A percentile compares a stretch with the other conserved stretches of the same genome.
These are phyloP conservation scores for Zygosaccharomyces sapae DNA, from an alignment of 1,139 yeast genomes.

Conservation along the genomic window DNA sequence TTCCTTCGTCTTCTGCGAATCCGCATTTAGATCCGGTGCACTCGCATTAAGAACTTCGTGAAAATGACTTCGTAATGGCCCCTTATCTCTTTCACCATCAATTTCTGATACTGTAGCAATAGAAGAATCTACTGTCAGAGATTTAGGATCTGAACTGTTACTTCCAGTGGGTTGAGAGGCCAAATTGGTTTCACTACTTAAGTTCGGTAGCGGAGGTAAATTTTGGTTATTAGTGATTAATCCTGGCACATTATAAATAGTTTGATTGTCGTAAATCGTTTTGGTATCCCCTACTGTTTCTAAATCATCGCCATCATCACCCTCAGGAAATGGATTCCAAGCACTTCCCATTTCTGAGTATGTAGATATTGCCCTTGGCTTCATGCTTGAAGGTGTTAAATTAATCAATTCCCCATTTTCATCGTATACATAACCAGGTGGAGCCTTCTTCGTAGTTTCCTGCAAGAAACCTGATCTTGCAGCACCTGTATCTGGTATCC, in stretches of 20 bases:
- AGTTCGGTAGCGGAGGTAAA: conserved; percentile 34
- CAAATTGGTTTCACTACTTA: background rate
- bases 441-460: conserved; percentile 29
- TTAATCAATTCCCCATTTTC: conserved; percentile 31
- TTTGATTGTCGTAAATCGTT: conserved; percentile 36
- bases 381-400: conserved; percentile 31
- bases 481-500: conserved; percentile 35
- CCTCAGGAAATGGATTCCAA: conserved; percentile 36
- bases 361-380: conserved; percentile 28
- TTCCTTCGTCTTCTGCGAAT: conserved; percentile 16
- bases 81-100: conserved; percentile 14
- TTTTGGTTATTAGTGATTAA: conserved; percentile 26
- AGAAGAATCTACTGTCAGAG: conserved; percentile 10
- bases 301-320: conserved; percentile 26
- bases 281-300: conserved; percentile 35
- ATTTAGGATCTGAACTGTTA: conserved; percentile 14
- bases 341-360: conserved; percentile 35
- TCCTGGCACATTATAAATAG: conserved; percentile 37
- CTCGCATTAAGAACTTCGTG: conserved; percentile 20
- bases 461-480: conserved; percentile 32
- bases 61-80: conserved; percentile 15
- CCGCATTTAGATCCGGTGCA: conserved; percentile 20
- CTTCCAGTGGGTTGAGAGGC: conserved; percentile 6
- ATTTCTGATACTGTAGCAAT: conserved; percentile 13
- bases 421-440: conserved; percentile 33